A percentile compares a stretch with the other conserved stretches of the same genome.
phyloP scores from a whole-genome alignment of 306 rosid species.

The Casuarina cunninghamiana region DNA sequence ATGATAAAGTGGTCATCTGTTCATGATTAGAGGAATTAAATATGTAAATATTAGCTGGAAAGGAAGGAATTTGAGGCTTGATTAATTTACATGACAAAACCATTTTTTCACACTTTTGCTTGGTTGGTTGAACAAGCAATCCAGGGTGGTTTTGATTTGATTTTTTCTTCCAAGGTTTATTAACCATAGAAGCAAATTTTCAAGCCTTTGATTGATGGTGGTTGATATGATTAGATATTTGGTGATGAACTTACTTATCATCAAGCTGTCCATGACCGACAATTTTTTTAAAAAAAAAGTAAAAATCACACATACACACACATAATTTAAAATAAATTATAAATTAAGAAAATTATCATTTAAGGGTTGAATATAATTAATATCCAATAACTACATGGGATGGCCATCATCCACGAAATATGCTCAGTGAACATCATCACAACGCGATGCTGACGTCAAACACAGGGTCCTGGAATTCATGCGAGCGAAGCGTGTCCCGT shows the following conservation, averaged over 20 bases:
- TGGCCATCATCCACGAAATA: too few relatives aligned
- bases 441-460: slow-evolving; percentile 64
- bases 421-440: slow-evolving; percentile 43
- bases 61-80: too few relatives aligned
- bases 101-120: too few relatives aligned
- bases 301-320: neutral
- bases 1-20: too few relatives aligned
- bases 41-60: too few relatives aligned
- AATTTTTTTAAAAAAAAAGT: neutral
- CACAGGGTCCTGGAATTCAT: slow-evolving; percentile 33
- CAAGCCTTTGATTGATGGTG: slow-evolving; percentile 19
- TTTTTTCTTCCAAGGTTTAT: slow-evolving; percentile 10
- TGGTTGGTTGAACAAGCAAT: neutral
- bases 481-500: slow-evolving; percentile 29
- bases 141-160: neutral
- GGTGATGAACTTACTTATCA: neutral
- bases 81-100: too few relatives aligned
- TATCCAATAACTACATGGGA: too few relatives aligned
- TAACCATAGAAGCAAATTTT: slow-evolving; percentile 16
- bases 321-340: too few relatives aligned
- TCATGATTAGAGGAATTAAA: too few relatives aligned
- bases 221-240: slow-evolving; percentile 29
- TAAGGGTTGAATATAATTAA: too few relatives aligned
- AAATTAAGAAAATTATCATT: too few relatives aligned
- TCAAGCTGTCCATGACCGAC: neutral